Evolutionary conservation across 305 asterid genomes (phyloP), one percentile per base, ranked within the genome.

Genomic region (Andrographis paniculata): DNA sequence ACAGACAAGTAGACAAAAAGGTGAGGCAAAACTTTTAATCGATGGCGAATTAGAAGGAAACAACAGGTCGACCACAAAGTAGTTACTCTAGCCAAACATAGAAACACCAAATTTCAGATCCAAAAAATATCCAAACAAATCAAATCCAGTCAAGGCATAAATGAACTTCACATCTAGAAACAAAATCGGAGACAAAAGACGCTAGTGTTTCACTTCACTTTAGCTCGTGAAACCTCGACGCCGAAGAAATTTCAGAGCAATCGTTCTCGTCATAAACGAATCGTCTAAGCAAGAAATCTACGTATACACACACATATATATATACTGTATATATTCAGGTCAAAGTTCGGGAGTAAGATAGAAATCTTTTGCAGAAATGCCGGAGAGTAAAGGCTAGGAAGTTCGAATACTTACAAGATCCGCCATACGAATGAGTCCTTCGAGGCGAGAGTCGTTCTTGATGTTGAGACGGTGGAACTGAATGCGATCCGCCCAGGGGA

Each of bases 401-500:
- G 35, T 20, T 37, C 19, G 17, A 20, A 28, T 24, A 45, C 61
- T 60, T 69, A 79, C 94, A 48, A 83, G 91, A 83, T 83, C 94
- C 59, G 94, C 74, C 82, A 72, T 72, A 50, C 77, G 77, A 55
- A 83, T 77, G 65, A 79, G 84, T 40, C 91, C 87, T 77, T 82
- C 94, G 38, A 82, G 94, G 52, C 94, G 84, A 35, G 94, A 77
- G 51, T 83, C 94, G 38, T 77, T 79, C 70, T 83, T 83, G 13
- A 83, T 82, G 59, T 82, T 82, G 62, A 82, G 60, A 23, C 91
- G 77, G 70, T 82, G 87, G 65, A 82, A 82, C 64, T 79, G 84
- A 49, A 82, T 77, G 47, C 94, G 86, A 48, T 66, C 87, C 22
- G 71, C 64, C 79, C 80, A 79, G 0, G 81, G 62, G 1, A 23